Base-by-base conservation (phyloP, 2,329 filamentous ascomycete genomes). In the Chaetomium strumarium region DNA sequence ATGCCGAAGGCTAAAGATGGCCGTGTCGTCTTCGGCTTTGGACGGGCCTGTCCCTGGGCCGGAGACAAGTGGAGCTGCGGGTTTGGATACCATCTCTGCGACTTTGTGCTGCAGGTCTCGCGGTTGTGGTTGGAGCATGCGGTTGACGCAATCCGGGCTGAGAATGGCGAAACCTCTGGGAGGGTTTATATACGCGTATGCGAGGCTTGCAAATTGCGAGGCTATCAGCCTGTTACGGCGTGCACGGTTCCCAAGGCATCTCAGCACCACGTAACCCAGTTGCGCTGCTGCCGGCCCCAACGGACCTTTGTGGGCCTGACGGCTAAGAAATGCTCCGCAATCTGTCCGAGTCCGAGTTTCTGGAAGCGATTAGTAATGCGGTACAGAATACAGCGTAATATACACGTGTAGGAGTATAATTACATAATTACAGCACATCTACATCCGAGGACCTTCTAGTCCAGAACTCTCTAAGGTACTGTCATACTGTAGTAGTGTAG, bases 1-100 rank as follows among this genome's bases (percentile, higher is more conserved):
- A 17, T 57, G 58, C n/a, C 46, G 44, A 16, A 60, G 49, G 14
- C 51, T 55, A 31, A 42, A 55, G 47, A 58, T 17, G 2, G 56
- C 53, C 1, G 52, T 55, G 52, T 56, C 51, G 34, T 59, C 57
- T 34, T 49, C n/a, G 11, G 46, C 39, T 5, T 47, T 45, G 9
- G 30, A 45, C 33, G 12, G 36, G n/a, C 16, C 39, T 19, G 31
- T 44, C 16, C 37, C 39, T 16, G 49, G 24, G 17, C 29, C 42
- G n/a, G 41, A n/a, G 8, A 5, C 19, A 19, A 34, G 49, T 37
- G 46, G 44, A 19, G 46, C 42, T 30, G 33, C 12, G 11, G 31
- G 13, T 37, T 43, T 43, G 24, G 44, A 14, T 5, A 24, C 30
- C 49, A 52, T 55, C n/a, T 1, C 20, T 46, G 37, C 42, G 40